Evolutionary conservation across 129 eudicot species (phyloP).

Genomic region (Heracleum sosnowskyi): DNA sequence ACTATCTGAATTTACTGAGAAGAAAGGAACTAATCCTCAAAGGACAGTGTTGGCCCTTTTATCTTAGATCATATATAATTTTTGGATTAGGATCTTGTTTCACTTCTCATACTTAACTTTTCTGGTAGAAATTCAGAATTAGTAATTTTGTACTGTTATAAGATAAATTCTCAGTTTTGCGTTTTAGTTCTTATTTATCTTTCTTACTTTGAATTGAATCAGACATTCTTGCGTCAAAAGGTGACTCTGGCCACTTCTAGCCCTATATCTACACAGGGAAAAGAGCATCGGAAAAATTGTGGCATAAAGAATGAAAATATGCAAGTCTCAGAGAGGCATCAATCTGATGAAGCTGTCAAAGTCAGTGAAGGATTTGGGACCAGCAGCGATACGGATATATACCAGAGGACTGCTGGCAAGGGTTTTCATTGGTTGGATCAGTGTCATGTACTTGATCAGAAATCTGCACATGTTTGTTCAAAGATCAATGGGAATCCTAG

Average conservation of each 20-base stretch:
- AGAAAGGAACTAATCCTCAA: neutral
- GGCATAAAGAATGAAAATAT: conserved; percentile 19
- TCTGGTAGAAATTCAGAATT: neutral
- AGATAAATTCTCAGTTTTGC: neutral
- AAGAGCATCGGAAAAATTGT: conserved; percentile 19
- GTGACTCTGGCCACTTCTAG: conserved; percentile 49
- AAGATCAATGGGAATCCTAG: conserved; percentile 39
- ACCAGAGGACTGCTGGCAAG: conserved; percentile 28
- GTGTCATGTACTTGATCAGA: conserved; percentile 20
- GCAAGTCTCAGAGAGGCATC: conserved; percentile 20
- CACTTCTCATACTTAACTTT: neutral
- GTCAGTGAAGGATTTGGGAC: conserved; percentile 28
- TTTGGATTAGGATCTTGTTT: neutral
- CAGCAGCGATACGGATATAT: conserved; percentile 15
- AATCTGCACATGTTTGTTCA: conserved; percentile 26
- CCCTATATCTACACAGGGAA: conserved; percentile 17
- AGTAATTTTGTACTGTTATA: neutral
- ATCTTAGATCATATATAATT: neutral
- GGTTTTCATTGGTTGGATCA: conserved; percentile 24
- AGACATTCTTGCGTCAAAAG: conserved; percentile 83
- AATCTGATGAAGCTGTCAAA: conserved; percentile 18
- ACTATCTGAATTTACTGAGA: neutral
- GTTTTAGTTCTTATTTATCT: neutral
- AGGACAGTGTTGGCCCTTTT: neutral
- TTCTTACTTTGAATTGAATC: conserved; percentile 7